Evolutionary conservation across 1,139 yeast genomes (phyloP).

Genomic region (Yarrowia galli): DNA sequence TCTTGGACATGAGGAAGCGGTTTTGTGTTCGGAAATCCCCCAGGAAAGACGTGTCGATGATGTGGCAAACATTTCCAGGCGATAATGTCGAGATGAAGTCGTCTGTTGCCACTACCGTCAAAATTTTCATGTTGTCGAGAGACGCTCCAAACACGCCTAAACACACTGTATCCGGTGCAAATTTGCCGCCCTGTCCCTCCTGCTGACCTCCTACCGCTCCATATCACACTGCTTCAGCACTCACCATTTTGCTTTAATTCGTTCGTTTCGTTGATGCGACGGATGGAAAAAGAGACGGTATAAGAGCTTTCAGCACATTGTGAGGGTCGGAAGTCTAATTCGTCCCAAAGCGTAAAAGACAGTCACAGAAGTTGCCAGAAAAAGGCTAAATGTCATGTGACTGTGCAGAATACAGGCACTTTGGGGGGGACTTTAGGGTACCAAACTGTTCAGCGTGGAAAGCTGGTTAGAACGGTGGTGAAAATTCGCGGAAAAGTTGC

Average conservation of each 20-base stretch:
- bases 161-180: too few species aligned
- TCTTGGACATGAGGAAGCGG: background rate
- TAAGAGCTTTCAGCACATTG: conserved; percentile 28
- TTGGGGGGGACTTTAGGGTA: conserved; percentile 11
- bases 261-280: conserved; percentile 36
- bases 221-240: conserved; percentile 23
- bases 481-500: background rate
- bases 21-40: background rate
- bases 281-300: conserved; percentile 37
- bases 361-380: conserved; percentile 29
- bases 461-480: background rate
- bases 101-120: conserved; percentile 8
- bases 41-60: background rate
- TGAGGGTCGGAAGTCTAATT: conserved; percentile 13
- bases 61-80: background rate
- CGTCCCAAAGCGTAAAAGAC: conserved; percentile 21
- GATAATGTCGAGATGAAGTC: background rate
- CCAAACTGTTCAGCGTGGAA: background rate
- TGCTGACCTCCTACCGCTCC: background rate
- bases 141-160: background rate
- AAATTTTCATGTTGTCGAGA: conserved; percentile 8
- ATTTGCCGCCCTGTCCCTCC: background rate
- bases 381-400: conserved; percentile 29
- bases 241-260: conserved; percentile 38
- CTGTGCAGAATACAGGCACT: conserved; percentile 1